Evolutionary conservation across 2,329 filamentous ascomycete species (phyloP).

Genomic region (Apiospora kogelbergensis): DNA sequence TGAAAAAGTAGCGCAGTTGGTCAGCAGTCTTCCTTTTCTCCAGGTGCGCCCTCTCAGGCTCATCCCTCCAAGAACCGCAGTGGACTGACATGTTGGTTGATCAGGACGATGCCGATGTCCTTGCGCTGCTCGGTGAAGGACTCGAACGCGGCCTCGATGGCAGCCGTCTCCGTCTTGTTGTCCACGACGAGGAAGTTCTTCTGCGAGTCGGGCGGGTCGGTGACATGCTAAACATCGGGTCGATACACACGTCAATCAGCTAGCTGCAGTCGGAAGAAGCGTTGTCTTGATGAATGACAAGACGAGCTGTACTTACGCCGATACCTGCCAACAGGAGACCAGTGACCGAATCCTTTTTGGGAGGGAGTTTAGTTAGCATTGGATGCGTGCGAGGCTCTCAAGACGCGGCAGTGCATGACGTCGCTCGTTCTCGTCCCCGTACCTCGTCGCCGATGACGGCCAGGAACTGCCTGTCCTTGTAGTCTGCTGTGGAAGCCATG

Average conservation of each 20-base stretch:
- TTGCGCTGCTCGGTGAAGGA: constrained; percentile 86
- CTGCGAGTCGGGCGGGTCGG: constrained; percentile 80
- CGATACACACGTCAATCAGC: background rate
- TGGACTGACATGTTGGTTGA: constrained; percentile 87
- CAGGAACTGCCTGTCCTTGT: constrained; percentile 89
- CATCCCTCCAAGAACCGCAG: background rate
- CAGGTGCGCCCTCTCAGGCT: background rate
- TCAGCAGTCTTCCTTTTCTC: constrained; percentile 12
- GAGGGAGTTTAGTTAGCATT: constrained; percentile 19
- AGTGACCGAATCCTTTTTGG: constrained; percentile 83
- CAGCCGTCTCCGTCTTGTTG: constrained; percentile 81
- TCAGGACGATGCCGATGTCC: constrained; percentile 93
- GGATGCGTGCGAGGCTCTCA: background rate
- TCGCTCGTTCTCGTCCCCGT: constrained; percentile 20
- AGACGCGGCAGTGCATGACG: background rate
- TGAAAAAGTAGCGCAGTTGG: background rate
- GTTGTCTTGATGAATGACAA: background rate
- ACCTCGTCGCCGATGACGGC: constrained; percentile 98
- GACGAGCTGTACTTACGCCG: constrained; percentile 58
- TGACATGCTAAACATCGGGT: constrained; percentile 73
- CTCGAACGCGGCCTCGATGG: constrained; percentile 89
- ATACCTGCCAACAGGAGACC: constrained; percentile 93
- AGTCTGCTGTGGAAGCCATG: constrained; percentile 55
- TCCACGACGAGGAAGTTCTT: constrained; percentile 99
- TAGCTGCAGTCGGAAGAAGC: background rate